Percentiles rank a stretch among this genome's conserved stretches.
Conservation (phyloP, 768 basidiomycete species). For the Amanita muscaria region DNA sequence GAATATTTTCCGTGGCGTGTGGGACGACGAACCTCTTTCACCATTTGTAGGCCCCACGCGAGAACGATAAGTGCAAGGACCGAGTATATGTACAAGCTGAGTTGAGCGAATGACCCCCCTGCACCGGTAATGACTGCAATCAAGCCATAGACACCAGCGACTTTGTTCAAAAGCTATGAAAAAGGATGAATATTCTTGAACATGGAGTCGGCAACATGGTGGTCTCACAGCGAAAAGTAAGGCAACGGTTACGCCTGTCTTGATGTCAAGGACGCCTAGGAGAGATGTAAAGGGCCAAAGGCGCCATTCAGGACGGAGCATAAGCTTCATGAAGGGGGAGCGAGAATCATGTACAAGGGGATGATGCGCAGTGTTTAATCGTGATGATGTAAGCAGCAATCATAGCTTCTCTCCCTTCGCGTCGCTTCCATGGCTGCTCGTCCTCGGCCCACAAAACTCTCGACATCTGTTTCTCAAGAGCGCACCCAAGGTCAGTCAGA, state of each 20-base stretch:
- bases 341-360: constrained; percentile 12
- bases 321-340: constrained; percentile 56
- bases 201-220: neutral
- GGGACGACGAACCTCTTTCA: constrained; percentile 59
- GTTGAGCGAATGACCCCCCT: constrained; percentile 88
- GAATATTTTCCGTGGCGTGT: neutral
- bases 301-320: constrained; percentile 75
- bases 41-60: constrained; percentile 81
- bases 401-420: constrained; percentile 17
- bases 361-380: constrained; percentile 16
- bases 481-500: constrained; percentile 25
- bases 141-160: constrained; percentile 93
- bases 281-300: constrained; percentile 79
- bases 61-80: constrained; percentile 71
- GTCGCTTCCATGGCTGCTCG: constrained; percentile 9
- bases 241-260: constrained; percentile 84
- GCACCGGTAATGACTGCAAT: constrained; percentile 86
- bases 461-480: constrained; percentile 31
- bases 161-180: constrained; percentile 84
- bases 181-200: neutral
- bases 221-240: constrained; percentile 79
- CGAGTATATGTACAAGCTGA: constrained; percentile 92
- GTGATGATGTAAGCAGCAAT: constrained; percentile 21
- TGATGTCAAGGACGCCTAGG: constrained; percentile 83
- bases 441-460: constrained; percentile 53